Conservation (phyloP, 1,139 yeast species). For the Suhomyces ambrosiae region DNA sequence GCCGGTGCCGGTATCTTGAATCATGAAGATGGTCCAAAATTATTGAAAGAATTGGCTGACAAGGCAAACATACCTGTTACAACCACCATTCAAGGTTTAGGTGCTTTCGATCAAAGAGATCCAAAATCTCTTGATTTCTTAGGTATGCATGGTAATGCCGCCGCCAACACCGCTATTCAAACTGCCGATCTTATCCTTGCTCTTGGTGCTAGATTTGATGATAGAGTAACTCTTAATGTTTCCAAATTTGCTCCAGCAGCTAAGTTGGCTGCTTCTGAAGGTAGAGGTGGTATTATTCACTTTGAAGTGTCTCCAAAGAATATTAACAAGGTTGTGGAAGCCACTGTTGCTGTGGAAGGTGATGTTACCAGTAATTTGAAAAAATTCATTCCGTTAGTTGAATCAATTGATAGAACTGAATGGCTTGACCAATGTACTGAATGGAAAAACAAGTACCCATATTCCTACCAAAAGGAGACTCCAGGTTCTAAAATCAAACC, state of each 20-base stretch:
- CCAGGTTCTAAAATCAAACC: constrained; percentile 87
- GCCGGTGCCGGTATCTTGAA: constrained; percentile 92
- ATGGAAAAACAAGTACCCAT: constrained; percentile 90
- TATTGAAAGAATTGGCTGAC: constrained; percentile 82
- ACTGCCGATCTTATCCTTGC: constrained; percentile 91
- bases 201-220: constrained; percentile 96
- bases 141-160: constrained; percentile 98
- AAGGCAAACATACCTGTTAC: constrained; percentile 94
- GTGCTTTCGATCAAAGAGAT: constrained; percentile 91
- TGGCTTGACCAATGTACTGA: constrained; percentile 75
- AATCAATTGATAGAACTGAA: constrained; percentile 65
- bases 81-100: constrained; percentile 90
- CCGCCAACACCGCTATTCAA: constrained; percentile 93
- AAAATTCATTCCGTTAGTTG: constrained; percentile 69
- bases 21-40: constrained; percentile 76
- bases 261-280: constrained; percentile 80
- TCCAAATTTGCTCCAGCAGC: constrained; percentile 93
- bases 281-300: constrained; percentile 94
- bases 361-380: constrained; percentile 82
- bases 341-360: constrained; percentile 96
- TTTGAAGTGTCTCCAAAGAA: constrained; percentile 95
- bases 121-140: constrained; percentile 91
- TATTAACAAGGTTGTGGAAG: constrained; percentile 96
- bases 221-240: constrained; percentile 90
- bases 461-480: constrained; percentile 72